Percentiles rank a stretch among this genome's conserved stretches.
Evolutionary conservation across 2,329 filamentous ascomycete species (phyloP).

Genomic region (Fusarium falciforme): DNA sequence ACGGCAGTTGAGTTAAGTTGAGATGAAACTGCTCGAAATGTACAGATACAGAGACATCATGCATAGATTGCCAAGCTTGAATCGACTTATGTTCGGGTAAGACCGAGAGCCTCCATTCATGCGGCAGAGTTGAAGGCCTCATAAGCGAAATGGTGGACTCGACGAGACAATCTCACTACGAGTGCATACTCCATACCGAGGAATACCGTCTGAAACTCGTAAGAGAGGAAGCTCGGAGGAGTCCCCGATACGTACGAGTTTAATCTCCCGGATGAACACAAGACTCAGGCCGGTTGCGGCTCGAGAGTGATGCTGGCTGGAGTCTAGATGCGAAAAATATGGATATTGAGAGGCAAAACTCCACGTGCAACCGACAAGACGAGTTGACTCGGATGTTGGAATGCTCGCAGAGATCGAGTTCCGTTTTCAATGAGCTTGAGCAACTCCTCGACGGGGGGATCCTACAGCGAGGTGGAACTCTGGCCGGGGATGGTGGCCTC

Average conservation of each 20-base stretch:
- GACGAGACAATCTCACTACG: not conserved
- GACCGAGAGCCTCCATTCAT: not conserved
- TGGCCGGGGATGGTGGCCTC: not conserved
- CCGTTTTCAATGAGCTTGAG: slow-evolving; percentile 1
- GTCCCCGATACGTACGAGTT: not conserved
- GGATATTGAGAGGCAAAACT: slow-evolving; percentile 1
- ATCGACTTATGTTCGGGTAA: not conserved
- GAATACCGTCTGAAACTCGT: not conserved
- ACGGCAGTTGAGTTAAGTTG: not conserved
- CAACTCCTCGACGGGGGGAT: not conserved
- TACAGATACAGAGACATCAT: not conserved
- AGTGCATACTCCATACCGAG: not conserved
- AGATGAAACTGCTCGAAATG: not conserved
- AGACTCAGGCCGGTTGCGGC: not conserved
- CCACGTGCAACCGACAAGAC: slow-evolving; percentile 1
- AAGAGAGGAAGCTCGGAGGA: not conserved
- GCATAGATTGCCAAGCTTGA: slow-evolving; percentile 1
- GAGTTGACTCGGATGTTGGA: slow-evolving; percentile 17
- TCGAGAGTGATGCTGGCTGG: not conserved
- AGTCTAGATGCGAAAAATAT: not conserved
- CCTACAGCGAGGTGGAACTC: slow-evolving; percentile 4
- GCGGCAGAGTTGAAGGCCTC: not conserved
- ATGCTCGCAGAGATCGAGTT: slow-evolving; percentile 12
- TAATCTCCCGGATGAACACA: not conserved
- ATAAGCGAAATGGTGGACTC: not conserved